Percentiles rank a stretch among this genome's conserved stretches.
Evolutionary conservation across 352 stramenopile genomes (phyloP).

Genomic region (Pythium dissimile): DNA sequence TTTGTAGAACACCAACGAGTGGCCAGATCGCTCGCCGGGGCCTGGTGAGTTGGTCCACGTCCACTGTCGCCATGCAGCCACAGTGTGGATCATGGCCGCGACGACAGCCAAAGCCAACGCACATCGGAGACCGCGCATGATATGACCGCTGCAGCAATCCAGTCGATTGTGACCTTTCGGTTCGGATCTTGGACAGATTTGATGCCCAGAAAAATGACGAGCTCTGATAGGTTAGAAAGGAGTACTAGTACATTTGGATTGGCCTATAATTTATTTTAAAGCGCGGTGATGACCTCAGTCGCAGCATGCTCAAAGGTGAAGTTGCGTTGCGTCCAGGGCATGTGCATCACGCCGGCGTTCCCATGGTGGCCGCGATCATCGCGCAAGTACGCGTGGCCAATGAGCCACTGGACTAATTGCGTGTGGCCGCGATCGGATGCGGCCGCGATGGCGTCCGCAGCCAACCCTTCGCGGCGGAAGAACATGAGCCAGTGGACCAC

Average conservation of each 20-base stretch:
- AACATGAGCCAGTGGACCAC: constrained; percentile 45
- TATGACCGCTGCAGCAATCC: too few relatives aligned
- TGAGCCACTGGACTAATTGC: constrained; percentile 17
- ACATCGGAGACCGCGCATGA: too few relatives aligned
- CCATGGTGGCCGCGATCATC: background rate
- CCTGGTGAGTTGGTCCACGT: constrained; percentile 54
- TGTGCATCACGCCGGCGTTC: background rate
- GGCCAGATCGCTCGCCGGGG: constrained; percentile 72
- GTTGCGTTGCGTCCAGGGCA: background rate
- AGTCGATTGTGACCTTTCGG: too few relatives aligned
- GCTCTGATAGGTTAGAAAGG: constrained; percentile 7
- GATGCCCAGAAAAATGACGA: background rate
- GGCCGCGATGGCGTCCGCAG: constrained; percentile 21
- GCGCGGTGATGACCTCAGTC: background rate
- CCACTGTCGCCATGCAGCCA: constrained; percentile 80
- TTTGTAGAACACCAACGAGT: constrained; percentile 86
- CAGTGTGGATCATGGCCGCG: too few relatives aligned
- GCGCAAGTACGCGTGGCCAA: constrained; percentile 12
- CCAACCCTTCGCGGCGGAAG: constrained; percentile 33
- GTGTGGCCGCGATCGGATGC: constrained; percentile 11
- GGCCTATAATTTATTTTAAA: background rate
- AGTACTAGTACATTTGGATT: background rate
- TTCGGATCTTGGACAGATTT: background rate
- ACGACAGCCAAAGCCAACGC: too few relatives aligned
- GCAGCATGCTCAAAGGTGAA: background rate